Evolutionary conservation across 345 rosid species (phyloP).

Genomic region (Garcia nutans): DNA sequence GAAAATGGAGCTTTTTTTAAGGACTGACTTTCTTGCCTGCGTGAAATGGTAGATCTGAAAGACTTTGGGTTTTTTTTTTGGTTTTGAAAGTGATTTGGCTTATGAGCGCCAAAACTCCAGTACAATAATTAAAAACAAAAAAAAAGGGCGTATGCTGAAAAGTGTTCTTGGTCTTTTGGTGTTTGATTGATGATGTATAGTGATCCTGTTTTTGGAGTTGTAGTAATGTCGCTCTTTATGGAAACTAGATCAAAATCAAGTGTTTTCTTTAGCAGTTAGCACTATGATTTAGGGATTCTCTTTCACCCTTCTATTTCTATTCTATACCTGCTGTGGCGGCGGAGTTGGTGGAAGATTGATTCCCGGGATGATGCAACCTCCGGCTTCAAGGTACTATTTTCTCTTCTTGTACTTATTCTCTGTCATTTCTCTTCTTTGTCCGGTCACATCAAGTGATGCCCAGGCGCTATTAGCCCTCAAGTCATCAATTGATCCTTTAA

Average conservation of each 20-base stretch:
- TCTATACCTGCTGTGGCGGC: background rate
- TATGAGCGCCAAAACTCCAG: conserved; percentile 10
- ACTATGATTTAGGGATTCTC: too few relatives aligned
- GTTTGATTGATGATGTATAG: background rate
- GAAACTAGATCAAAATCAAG: conserved; percentile 21
- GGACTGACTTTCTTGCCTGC: conserved; percentile 2
- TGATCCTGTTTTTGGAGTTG: conserved; percentile 1
- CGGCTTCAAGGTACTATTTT: conserved; percentile 30
- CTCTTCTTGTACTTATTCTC: conserved; percentile 27
- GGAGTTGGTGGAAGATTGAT: background rate
- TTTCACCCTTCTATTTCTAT: background rate
- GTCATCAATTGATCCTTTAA: conserved; percentile 60
- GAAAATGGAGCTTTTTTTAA: background rate
- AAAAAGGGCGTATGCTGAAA: background rate
- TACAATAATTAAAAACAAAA: background rate
- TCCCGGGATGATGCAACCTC: conserved; percentile 27
- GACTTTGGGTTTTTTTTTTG: background rate
- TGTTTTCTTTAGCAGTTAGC: too few relatives aligned
- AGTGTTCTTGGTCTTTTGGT: background rate
- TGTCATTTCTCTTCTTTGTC: conserved; percentile 34
- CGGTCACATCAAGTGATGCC: conserved; percentile 58
- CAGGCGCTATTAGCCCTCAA: conserved; percentile 68
- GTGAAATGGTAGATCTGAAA: conserved; percentile 1
- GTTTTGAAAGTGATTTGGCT: conserved; percentile 15
- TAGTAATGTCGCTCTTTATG: conserved; percentile 9